Conservation (phyloP, 2,329 filamentous ascomycete species). For the Cladorrhinum sp. region DNA sequence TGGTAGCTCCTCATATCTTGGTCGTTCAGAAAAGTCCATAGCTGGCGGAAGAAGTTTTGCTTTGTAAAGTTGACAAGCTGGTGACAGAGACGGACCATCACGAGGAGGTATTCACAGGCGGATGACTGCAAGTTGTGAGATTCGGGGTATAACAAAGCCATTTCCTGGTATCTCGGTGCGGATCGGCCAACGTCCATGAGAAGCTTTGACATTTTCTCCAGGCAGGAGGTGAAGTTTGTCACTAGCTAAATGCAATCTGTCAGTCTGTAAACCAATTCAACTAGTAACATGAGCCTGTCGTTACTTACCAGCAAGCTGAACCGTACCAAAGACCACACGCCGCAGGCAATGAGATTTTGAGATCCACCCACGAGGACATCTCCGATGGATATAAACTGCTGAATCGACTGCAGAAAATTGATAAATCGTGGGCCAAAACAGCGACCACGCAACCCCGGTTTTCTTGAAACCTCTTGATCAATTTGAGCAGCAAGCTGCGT, state of each 20-base stretch:
- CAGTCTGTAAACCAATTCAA: too few species aligned
- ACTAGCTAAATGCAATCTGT: constrained; percentile 31
- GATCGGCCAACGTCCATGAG: constrained; percentile 41
- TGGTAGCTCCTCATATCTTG: constrained; percentile 33
- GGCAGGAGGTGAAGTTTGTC: constrained; percentile 32
- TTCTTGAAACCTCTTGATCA: constrained; percentile 26
- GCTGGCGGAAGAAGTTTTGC: constrained; percentile 32
- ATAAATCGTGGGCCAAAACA: constrained; percentile 42
- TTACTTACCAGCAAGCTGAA: constrained; percentile 40
- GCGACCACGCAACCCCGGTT: constrained; percentile 19
- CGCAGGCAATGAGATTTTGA: constrained; percentile 43
- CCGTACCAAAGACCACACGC: constrained; percentile 44
- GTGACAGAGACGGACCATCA: constrained; percentile 39
- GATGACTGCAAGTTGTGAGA: constrained; percentile 36
- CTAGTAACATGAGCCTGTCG: too few species aligned
- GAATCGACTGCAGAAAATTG: constrained; percentile 39
- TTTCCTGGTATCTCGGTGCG: constrained; percentile 38
- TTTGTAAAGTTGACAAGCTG: constrained; percentile 33
- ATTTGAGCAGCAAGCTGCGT: constrained; percentile 41
- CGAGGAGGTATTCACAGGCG: constrained; percentile 41
- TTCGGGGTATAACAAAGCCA: constrained; percentile 39
- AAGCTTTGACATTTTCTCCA: constrained; percentile 39
- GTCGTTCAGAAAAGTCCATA: constrained; percentile 34
- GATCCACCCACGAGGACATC: constrained; percentile 40
- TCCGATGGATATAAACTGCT: constrained; percentile 43